Conservation (phyloP, 371 early-diverging fungal species). For the Capillidium heterosporum region DNA sequence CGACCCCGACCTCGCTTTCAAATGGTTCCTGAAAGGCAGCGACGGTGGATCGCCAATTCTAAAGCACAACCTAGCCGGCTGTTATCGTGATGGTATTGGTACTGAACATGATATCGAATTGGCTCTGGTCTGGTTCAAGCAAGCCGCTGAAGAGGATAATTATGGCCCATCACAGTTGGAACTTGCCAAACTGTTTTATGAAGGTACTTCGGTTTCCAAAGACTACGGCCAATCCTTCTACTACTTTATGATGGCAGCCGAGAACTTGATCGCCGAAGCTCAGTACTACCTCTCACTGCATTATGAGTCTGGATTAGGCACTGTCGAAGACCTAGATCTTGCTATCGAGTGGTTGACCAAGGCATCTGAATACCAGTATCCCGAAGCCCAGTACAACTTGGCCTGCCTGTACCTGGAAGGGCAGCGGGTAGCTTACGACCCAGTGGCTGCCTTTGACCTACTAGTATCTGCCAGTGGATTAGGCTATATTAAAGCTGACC, state of each 20-base stretch:
- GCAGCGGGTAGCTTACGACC: too few relatives aligned
- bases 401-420: too few relatives aligned
- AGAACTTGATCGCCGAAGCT: neutral
- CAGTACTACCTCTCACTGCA: slow-evolving; percentile 47
- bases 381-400: too few relatives aligned
- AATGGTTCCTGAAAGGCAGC: slow-evolving; percentile 42
- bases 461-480: too few relatives aligned
- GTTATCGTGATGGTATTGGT: slow-evolving; percentile 57
- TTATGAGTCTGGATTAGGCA: slow-evolving; percentile 43
- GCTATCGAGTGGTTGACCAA: too few relatives aligned
- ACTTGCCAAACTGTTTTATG: slow-evolving; percentile 43
- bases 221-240: slow-evolving; percentile 27
- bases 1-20: slow-evolving; percentile 34
- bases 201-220: slow-evolving; percentile 40
- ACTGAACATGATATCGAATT: slow-evolving; percentile 26
- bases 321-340: slow-evolving; percentile 23
- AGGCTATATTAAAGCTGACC: too few relatives aligned
- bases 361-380: too few relatives aligned
- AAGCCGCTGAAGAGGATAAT: slow-evolving; percentile 41
- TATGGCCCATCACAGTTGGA: slow-evolving; percentile 59
- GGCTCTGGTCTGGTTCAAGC: slow-evolving; percentile 37
- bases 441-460: too few relatives aligned
- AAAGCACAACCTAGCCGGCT: slow-evolving; percentile 46
- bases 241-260: slow-evolving; percentile 50
- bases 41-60: slow-evolving; percentile 49